Percentiles rank a stretch among this genome's conserved stretches.
Conservation (phyloP, 2,329 filamentous ascomycete genomes). For the Talaromyces amestolkiae region DNA sequence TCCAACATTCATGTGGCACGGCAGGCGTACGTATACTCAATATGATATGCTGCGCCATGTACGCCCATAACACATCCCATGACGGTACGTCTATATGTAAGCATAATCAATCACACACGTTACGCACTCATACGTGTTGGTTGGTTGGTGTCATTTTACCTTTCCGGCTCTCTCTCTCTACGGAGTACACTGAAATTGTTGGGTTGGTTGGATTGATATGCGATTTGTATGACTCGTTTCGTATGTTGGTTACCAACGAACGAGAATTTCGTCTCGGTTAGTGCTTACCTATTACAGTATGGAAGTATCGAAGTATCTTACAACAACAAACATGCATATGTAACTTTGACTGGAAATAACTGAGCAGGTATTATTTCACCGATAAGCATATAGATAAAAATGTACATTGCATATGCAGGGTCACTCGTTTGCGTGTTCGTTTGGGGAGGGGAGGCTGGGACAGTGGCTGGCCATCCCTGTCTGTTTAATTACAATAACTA, state of each 20-base stretch:
- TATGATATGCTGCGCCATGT: neutral
- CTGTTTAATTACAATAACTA: neutral
- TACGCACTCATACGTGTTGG: neutral
- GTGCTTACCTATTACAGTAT: neutral
- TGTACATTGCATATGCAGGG: constrained; percentile 18
- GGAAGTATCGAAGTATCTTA: neutral
- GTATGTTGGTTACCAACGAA: neutral
- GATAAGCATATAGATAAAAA: constrained; percentile 11
- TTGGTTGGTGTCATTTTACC: neutral
- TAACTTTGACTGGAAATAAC: neutral
- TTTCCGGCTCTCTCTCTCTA: neutral
- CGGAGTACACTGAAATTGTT: neutral
- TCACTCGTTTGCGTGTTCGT: neutral
- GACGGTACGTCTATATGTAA: neutral
- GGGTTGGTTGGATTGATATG: neutral
- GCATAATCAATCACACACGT: neutral
- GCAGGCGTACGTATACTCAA: neutral
- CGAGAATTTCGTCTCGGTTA: neutral
- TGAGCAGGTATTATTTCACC: neutral
- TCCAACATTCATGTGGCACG: neutral
- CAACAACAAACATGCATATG: neutral
- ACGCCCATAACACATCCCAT: neutral
- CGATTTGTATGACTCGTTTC: neutral
- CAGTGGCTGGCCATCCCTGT: neutral
- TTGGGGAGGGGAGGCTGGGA: neutral